A percentile compares a stretch with the other conserved stretches of the same genome.
phyloP scores from a whole-genome alignment of 2,329 filamentous ascomycete species.

The Lomentospora prolificans region DNA sequence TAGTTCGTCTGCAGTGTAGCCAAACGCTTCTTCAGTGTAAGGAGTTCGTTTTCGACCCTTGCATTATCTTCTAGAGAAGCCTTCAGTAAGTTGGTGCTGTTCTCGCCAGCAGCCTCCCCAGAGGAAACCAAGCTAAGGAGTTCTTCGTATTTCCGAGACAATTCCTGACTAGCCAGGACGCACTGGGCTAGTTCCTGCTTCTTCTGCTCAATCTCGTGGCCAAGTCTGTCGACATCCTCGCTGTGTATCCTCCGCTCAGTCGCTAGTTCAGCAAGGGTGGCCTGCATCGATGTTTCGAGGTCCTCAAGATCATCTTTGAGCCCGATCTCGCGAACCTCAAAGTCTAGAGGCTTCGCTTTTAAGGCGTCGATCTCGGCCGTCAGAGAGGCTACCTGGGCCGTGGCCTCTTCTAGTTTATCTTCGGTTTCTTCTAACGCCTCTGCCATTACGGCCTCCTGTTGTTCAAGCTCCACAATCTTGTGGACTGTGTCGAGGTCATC shows the following conservation, averaged over 20 bases:
- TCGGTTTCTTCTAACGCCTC: neutral
- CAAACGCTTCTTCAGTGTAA: neutral
- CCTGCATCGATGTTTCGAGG: neutral
- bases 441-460: neutral
- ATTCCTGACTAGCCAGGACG: neutral
- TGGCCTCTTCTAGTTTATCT: neutral
- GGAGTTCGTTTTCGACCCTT: neutral
- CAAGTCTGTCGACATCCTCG: neutral
- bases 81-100: neutral
- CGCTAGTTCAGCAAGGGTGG: neutral
- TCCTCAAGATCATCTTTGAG: neutral
- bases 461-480: neutral
- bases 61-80: neutral
- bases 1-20: neutral
- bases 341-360: neutral
- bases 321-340: neutral
- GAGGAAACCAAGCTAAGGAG: neutral
- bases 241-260: neutral
- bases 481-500: neutral
- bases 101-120: neutral
- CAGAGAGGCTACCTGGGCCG: neutral
- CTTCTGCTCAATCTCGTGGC: neutral
- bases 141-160: neutral
- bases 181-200: neutral
- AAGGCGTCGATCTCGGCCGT: neutral